Base-by-base conservation (phyloP, 1,284 basidiomycete species). In the Melampsora larici-populina region DNA sequence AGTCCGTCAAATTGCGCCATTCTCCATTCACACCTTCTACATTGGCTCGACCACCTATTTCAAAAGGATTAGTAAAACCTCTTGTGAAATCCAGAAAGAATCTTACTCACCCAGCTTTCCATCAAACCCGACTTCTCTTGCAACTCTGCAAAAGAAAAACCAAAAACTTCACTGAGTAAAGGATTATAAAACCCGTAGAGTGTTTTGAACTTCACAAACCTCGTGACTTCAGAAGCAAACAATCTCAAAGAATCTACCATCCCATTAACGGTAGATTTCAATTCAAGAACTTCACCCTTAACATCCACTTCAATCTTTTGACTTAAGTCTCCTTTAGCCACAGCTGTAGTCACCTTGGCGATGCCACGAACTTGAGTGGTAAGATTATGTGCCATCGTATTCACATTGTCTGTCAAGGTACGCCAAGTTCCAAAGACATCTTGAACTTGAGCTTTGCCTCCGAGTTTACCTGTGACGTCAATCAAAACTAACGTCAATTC, bases 1-100 rank as follows among this genome's bases (percentile, higher is more conserved):
- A 95, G 84, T 97, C 94, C 66, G 94, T 97, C 84, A 97, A 87
- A 83, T 94, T 93, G 72, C 84, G 84, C 84, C 84, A 85, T 18
- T 83, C 84, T 29, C 84, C 84, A 33, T 83, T 83, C 64, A 84
- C 84, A 36, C 83, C 83, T 46, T 83, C 80, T 43, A 84, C 83
- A 11, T 82, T 84, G 7, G 83, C 83, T 49, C 82, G 80, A 36
- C 83, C 83, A 60, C 83, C 83, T 63, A 24, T 1, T 33, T 21
- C 26, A 33, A 31, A 36, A 24, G 13, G 3, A 40, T 13, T 5
- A 36, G 21, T 36, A 67, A 33, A 40, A 8, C 26, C 40, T 18
- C 6, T 7, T 2, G 1, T 83, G 77, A 81, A 83, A 82, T 79
- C 83, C n/a, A n/a, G n/a, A 83, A 63, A 80, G 49, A 84, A 83